Base-by-base conservation (phyloP, 805 yeast genomes). In the Starmera amethionina region DNA sequence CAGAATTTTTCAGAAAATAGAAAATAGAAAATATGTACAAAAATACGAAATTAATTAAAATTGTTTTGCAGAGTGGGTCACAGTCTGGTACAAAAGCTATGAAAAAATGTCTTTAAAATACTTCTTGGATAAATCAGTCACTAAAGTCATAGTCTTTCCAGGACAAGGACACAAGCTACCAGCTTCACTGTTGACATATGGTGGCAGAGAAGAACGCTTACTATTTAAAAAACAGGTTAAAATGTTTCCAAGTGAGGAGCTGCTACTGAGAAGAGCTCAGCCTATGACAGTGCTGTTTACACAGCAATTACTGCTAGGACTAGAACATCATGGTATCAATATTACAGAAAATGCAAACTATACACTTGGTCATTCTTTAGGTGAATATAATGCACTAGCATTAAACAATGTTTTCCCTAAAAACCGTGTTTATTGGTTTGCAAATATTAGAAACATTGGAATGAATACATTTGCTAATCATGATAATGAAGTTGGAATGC, bases 331-430 rank as follows among this genome's bases (percentile, higher is more conserved):
- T 14, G 59, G 51, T 4, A 36, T 54, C 4, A 49, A 54, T 37
- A 42, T 59, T 18, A 38, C 48, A 2, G 38, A 44, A 1, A 38
- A 46, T 5, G 42, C 48, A 1, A 40, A 46, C 4, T 62, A 45
- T 43, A 19, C 61, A 3, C 40, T 67, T 47, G 74, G 74, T 27
- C 73, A 69, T 43, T 68, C 73, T 0, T 47, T 69, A 19, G 74
- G 74, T 8, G 73, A 69, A 46, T 59, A 64, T 42, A 56, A 69
- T 1, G 63, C 70, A 0, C 47, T 64, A 25, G 43, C 56, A 4
- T 48, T 63, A 7, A 51, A 60, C 34, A 63, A 62, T 2, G 58
- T 55, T 7, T 38, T 65, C 15, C 27, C 11, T 8, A 14, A 29
- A 25, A 48, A 50, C 10, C 30, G 38, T n/a, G 51, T 46, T 1